Conservation (phyloP, 2,329 filamentous ascomycete genomes). For the Aspergillus caelatus region DNA sequence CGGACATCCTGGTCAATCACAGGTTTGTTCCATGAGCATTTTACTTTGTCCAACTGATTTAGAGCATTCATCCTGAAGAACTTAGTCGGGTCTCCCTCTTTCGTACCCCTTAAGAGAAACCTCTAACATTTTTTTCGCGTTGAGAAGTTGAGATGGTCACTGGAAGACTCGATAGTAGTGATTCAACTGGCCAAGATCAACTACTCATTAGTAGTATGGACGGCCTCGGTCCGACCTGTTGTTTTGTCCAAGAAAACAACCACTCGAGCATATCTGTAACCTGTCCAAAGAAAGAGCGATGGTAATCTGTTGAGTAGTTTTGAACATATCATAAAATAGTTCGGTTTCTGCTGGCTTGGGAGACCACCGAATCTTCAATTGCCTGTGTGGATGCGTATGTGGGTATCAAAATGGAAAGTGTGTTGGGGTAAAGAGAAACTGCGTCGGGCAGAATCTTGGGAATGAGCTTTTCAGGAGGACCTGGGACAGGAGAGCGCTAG, state of each 20-base stretch:
- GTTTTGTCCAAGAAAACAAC: not conserved
- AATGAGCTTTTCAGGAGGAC: not conserved
- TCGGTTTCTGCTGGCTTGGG: not conserved
- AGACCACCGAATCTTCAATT: not conserved
- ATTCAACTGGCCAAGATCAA: not conserved
- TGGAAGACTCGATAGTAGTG: not conserved
- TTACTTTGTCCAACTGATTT: not conserved
- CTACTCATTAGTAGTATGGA: not conserved
- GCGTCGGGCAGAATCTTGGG: not conserved
- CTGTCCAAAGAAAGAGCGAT: not conserved
- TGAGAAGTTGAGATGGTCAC: not conserved
- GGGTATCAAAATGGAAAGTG: not conserved
- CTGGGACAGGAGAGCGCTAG: not conserved
- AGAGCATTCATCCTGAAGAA: not conserved
- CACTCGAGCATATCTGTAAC: not conserved
- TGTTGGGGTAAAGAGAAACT: not conserved
- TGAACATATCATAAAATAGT: not conserved
- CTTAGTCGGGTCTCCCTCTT: not conserved
- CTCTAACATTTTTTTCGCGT: not conserved
- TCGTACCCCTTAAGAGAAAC: not conserved
- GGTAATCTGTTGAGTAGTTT: not conserved
- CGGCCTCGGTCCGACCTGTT: not conserved
- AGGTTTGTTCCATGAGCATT: not conserved
- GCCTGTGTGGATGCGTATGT: not conserved
- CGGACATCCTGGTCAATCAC: slow-evolving; percentile 6